Base-by-base conservation (phyloP, 2,329 filamentous ascomycete species). In the Neophaeococcomyces mojaviensis region DNA sequence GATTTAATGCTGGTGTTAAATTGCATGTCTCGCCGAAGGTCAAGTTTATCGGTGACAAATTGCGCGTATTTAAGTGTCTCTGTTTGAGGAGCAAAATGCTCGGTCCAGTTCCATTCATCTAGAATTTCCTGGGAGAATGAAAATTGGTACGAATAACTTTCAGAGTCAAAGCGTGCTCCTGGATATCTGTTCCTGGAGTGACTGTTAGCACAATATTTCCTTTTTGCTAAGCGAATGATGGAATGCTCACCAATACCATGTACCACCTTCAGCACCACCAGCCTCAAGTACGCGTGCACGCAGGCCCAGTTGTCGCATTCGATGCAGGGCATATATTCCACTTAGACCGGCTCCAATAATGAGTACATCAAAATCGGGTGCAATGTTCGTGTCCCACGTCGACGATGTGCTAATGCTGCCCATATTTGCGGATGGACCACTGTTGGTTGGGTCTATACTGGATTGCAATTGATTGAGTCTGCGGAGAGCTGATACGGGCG, bases 121-220 rank as follows among this genome's bases (percentile, higher is more conserved):
- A 52, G 32, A 26, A 50, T 18, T 12, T 52, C 61, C 24, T 69
- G 64, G 0, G 73, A 72, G 57, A 68, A 72, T 0, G 68, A 73
- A 46, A 73, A 73, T 49, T 77, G 67, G 47, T 79, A 79, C 38
- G 70, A 64, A 0, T 72, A 70, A 1, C 73, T 65, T 44, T 76
- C 69, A 0, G 69, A 74, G 60, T 81, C 78, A 2, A 78, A 73
- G 0, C 66, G 61, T 1, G 73, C 69, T 0, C 75, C 76, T 1
- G 74, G 76, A 51, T 78, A 79, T 53, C 68, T 68, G 58, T 78
- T 78, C n/a, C 5, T 35, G n/a, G n/a, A n/a, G n/a, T n/a, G 18
- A 35, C 7, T 7, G 33, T 35, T 13, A 35, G 18, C n/a, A 35
- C n/a, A 15, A 13, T 15, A 7, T 5, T 35, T 7, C 5, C n/a